Evolutionary conservation across 164 flowering plant genomes (phyloP).

Genomic region (Nelumbo lutea): DNA sequence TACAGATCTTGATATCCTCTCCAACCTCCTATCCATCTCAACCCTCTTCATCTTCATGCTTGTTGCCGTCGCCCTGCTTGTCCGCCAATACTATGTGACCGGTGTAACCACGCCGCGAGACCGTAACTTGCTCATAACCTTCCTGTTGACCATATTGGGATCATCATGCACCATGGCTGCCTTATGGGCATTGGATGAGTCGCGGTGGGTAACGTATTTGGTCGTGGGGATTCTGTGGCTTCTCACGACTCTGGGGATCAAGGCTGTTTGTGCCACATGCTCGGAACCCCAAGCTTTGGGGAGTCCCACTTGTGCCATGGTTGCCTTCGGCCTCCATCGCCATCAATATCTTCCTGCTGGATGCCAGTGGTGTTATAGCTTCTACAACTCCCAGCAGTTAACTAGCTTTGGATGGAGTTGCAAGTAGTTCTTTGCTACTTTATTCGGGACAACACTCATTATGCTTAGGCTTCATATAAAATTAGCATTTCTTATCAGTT

Average conservation of each 20-base stretch:
- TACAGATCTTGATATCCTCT: constrained; percentile 39
- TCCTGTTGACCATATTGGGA: constrained; percentile 29
- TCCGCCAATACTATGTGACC: constrained; percentile 42
- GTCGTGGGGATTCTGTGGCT: constrained; percentile 38
- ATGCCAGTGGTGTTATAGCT: too few species aligned
- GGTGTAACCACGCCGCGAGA: constrained; percentile 29
- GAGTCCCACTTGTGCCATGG: constrained; percentile 60
- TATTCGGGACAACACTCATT: too few species aligned
- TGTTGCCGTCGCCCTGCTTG: constrained; percentile 50
- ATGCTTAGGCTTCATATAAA: too few species aligned
- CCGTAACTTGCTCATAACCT: constrained; percentile 33
- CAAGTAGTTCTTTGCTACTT: too few species aligned
- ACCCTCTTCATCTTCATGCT: constrained; percentile 57
- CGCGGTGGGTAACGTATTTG: constrained; percentile 40
- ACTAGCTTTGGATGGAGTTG: too few species aligned
- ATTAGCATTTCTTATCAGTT: too few species aligned
- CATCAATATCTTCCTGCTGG: constrained; percentile 46
- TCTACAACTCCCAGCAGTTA: too few species aligned
- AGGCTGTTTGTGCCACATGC: constrained; percentile 33
- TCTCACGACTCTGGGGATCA: constrained; percentile 36
- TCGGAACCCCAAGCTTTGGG: constrained; percentile 52
- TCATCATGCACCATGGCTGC: constrained; percentile 35
- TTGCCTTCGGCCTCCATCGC: constrained; percentile 47
- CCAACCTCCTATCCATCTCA: constrained; percentile 50
- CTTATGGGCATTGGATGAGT: constrained; percentile 26